Percentiles rank a stretch among this genome's conserved stretches.
Evolutionary conservation across 2,329 filamentous ascomycete genomes (phyloP).

Genomic region (Claviceps citrina): DNA sequence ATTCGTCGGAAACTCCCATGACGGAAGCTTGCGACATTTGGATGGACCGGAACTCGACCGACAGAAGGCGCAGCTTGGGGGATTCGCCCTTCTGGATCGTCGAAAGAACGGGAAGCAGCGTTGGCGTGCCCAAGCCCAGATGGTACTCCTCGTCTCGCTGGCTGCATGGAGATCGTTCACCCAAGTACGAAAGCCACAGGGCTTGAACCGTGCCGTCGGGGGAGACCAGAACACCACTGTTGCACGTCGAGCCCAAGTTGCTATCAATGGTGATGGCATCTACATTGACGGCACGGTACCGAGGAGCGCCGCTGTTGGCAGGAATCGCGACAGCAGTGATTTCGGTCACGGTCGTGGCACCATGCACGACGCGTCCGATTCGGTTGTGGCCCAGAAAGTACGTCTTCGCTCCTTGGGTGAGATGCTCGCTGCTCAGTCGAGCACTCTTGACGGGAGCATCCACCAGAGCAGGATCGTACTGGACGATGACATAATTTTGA

Average conservation of each 20-base stretch:
- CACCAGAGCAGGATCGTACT: slow-evolving; percentile 89
- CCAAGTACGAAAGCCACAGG: slow-evolving; percentile 91
- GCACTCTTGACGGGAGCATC: slow-evolving; percentile 85
- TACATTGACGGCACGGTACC: slow-evolving; percentile 88
- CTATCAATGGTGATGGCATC: slow-evolving; percentile 97
- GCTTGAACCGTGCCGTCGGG: slow-evolving; percentile 88
- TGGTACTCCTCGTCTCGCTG: slow-evolving; percentile 94
- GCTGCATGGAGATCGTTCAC: slow-evolving; percentile 63
- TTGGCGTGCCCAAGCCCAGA: slow-evolving; percentile 77
- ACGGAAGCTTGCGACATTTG: slow-evolving; percentile 94
- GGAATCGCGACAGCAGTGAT: slow-evolving; percentile 95
- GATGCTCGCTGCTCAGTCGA: slow-evolving; percentile 61
- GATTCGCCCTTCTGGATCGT: slow-evolving; percentile 67
- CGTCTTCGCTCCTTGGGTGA: slow-evolving; percentile 85
- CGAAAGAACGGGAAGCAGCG: slow-evolving; percentile 72
- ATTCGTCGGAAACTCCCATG: slow-evolving; percentile 92
- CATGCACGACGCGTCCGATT: slow-evolving; percentile 83
- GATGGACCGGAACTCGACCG: slow-evolving; percentile 86
- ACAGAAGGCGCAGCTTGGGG: slow-evolving; percentile 76
- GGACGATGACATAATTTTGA: slow-evolving; percentile 90
- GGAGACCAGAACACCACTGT: slow-evolving; percentile 79
- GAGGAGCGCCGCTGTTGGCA: slow-evolving; percentile 76
- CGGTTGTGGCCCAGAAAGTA: slow-evolving; percentile 98
- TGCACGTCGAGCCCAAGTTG: slow-evolving; percentile 76
- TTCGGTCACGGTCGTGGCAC: slow-evolving; percentile 88